Base-by-base conservation (phyloP, 148 eudicot species). In the Salicornia ramosissima region DNA sequence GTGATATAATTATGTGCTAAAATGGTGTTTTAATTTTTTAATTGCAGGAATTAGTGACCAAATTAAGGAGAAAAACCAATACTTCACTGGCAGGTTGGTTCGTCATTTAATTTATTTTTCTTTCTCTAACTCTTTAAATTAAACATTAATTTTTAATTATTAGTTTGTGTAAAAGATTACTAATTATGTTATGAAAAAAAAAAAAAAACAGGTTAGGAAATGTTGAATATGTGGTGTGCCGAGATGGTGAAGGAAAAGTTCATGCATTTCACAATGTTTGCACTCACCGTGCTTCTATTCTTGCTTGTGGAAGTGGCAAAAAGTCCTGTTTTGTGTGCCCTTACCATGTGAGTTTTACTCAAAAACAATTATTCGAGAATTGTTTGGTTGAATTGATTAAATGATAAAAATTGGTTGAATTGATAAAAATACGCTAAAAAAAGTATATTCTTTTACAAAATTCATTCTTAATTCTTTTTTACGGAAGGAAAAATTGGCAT, bases 81-180 rank as follows among this genome's bases (percentile, higher is more conserved):
- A 75, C 71, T 90, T 90, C 78, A 84, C 96, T 46, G 96, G 96
- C 76, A 85, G 92, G n/a, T n/a, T n/a, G n/a, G 96, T 89, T 21
- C 3, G 36, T 31, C 2, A 6, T 29, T 8, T 22, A n/a, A 5
- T 24, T 54, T 18, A 18, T 33, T 62, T 34, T 14, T 5, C 34
- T 9, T 18, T 62, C 25, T 1, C 15, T 62, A 34, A 77, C 40
- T 9, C 22, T 16, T 22, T 22, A 4, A 63, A 12, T 19, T 45
- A 34, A 15, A 10, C 4, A 9, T 60, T 11, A 13, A 29, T 39
- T 26, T 26, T 61, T 65, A 16, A 25, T 12, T 72, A 0, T 15
- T 14, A 31, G 3, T 31, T 60, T 33, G 6, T 14, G 1, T 5
- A 42, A 7, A 42, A 42, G 13, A 42, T 42, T 42, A 9, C 1